Conservation (phyloP, 306 rosid species). For the Comarum palustre region DNA sequence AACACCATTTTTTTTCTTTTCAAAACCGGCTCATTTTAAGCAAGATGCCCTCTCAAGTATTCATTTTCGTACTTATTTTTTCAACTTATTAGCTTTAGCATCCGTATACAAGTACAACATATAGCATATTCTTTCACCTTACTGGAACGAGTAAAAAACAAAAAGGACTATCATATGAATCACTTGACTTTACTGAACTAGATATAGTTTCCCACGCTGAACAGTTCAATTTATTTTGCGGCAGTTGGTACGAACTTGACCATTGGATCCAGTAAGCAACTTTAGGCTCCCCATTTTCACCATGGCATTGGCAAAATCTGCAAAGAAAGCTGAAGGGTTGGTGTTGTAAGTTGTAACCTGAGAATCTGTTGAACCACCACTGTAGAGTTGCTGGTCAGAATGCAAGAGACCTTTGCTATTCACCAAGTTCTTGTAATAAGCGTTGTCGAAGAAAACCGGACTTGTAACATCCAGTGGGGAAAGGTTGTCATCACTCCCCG, state of each 20-base stretch:
- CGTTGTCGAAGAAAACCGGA: slow-evolving; percentile 54
- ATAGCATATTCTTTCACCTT: not conserved
- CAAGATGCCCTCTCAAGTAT: no score
- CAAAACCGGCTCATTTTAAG: no score
- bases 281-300: slow-evolving; percentile 60
- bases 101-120: slow-evolving; percentile 14
- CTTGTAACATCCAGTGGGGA: slow-evolving; percentile 53
- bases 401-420: slow-evolving; percentile 35
- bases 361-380: slow-evolving; percentile 38
- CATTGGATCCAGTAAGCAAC: slow-evolving; percentile 51
- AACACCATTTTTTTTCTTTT: no score
- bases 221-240: slow-evolving; percentile 37
- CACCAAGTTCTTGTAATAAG: slow-evolving; percentile 35
- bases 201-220: not conserved
- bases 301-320: slow-evolving; percentile 66
- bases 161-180: not conserved
- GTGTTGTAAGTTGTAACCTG: slow-evolving; percentile 32
- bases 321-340: slow-evolving; percentile 28
- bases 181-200: not conserved
- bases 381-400: slow-evolving; percentile 42
- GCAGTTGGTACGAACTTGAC: slow-evolving; percentile 61
- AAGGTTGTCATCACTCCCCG: slow-evolving; percentile 46
- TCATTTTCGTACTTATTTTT: not conserved
- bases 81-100: not conserved
- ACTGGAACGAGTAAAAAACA: not conserved